Conservation (phyloP, 345 rosid species). For the Odontarrhena argentea region DNA sequence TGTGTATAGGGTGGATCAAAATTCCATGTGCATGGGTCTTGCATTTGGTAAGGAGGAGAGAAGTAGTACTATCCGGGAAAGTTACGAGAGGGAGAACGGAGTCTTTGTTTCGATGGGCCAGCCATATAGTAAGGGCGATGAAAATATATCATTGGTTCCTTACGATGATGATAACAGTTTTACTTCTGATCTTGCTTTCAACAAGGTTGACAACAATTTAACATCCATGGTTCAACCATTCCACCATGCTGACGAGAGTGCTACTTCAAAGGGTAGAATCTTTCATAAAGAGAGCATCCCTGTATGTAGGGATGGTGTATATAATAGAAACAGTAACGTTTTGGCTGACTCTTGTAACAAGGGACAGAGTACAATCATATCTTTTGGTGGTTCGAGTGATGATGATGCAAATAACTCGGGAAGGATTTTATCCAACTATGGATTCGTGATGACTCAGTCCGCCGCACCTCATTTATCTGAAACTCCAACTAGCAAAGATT, state of each 20-base stretch:
- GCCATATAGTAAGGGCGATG: constrained; percentile 43
- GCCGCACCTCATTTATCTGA: constrained; percentile 47
- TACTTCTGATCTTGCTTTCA: constrained; percentile 40
- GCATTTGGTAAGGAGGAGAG: constrained; percentile 40
- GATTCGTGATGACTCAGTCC: constrained; percentile 43
- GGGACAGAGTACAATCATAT: constrained; percentile 55
- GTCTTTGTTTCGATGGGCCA: constrained; percentile 54
- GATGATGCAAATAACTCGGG: constrained; percentile 44
- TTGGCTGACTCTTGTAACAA: constrained; percentile 48
- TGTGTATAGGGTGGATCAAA: constrained; percentile 37
- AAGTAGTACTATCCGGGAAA: background rate
- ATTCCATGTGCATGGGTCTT: constrained; percentile 34
- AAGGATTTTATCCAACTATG: constrained; percentile 50
- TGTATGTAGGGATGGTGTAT: constrained; percentile 42
- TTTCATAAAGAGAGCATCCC: constrained; percentile 44
- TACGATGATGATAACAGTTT: constrained; percentile 46
- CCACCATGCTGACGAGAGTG: constrained; percentile 44
- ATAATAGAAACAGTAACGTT: constrained; percentile 38
- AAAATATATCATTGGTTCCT: constrained; percentile 35
- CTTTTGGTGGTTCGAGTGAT: constrained; percentile 56
- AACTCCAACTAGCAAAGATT: constrained; percentile 42
- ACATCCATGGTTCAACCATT: constrained; percentile 55
- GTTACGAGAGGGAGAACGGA: constrained; percentile 31
- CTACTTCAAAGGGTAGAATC: constrained; percentile 49
- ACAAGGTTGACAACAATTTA: constrained; percentile 44